phyloP scores from a whole-genome alignment of 345 rosid species.

The Bretschneidera sinensis region DNA sequence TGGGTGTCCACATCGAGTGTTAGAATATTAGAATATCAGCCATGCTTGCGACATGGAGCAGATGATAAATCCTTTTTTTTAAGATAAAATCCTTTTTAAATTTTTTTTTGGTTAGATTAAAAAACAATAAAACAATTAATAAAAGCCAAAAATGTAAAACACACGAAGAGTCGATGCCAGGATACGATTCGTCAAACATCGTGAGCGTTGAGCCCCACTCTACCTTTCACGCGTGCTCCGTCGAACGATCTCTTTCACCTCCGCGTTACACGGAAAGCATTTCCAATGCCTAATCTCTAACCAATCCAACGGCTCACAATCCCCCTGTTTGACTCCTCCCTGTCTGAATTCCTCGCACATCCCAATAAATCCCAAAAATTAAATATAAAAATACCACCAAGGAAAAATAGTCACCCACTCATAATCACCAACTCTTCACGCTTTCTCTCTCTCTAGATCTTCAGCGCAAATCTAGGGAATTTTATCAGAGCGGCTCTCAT shows the following conservation, averaged over 20 bases:
- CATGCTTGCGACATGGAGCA: no score
- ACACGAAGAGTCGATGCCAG: no score
- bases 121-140: no score
- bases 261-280: constrained; percentile 28
- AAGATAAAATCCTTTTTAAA: no score
- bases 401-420: not conserved
- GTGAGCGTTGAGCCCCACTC: constrained; percentile 12
- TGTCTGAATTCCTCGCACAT: constrained; percentile 32
- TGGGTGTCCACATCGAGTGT: no score
- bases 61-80: no score
- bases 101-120: no score
- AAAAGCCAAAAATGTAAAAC: no score
- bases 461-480: constrained; percentile 24
- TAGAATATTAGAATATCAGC: no score
- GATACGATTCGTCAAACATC: no score
- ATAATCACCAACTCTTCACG: not conserved
- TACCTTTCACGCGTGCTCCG: constrained; percentile 33
- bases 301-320: constrained; percentile 31
- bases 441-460: constrained; percentile 16
- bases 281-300: constrained; percentile 6
- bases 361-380: constrained; percentile 6
- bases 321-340: constrained; percentile 38
- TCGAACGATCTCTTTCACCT: constrained; percentile 31
- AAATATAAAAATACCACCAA: not conserved
- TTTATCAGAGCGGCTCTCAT: constrained; percentile 5